These are phyloP conservation scores for Amaranthus palmeri DNA, from an alignment of 148 eudicot species.

Conservation along the genomic window DNA sequence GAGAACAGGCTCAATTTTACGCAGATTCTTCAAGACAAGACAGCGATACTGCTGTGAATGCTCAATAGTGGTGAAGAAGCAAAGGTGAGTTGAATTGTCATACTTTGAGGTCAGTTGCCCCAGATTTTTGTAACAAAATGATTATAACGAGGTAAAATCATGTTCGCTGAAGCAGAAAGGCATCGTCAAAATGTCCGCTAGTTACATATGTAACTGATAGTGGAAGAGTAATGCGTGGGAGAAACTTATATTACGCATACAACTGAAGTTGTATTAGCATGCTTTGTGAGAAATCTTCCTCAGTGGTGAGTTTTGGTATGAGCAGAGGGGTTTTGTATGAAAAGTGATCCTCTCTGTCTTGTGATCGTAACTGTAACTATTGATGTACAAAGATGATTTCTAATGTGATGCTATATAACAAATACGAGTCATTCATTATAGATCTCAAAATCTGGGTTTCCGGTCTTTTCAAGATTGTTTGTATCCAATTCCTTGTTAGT, in stretches of 20 bases:
- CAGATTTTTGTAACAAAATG: neutral
- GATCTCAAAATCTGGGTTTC: neutral
- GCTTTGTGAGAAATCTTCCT: slow-evolving; percentile 6
- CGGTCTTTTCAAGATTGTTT: neutral
- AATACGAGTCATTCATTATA: neutral
- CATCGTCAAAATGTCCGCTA: neutral
- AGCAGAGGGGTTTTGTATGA: slow-evolving; percentile 11
- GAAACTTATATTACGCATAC: neutral
- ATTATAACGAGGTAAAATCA: neutral
- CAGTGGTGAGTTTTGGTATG: slow-evolving; percentile 5
- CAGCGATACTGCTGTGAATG: slow-evolving; percentile 30
- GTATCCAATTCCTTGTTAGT: too few relatives aligned
- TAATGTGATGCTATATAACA: slow-evolving; percentile 8
- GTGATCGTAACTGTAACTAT: slow-evolving; percentile 14
- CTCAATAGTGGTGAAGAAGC: slow-evolving; percentile 27
- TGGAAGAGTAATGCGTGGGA: neutral
- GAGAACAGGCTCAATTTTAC: slow-evolving; percentile 77
- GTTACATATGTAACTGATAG: slow-evolving; percentile 14
- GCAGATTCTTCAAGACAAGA: slow-evolving; percentile 50
- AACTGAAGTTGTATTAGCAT: neutral
- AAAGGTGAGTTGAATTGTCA: neutral
- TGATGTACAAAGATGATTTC: slow-evolving; percentile 19
- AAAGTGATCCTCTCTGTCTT: slow-evolving; percentile 5
- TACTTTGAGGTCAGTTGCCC: neutral
- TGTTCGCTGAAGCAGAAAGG: neutral